Conservation (phyloP, 2,329 filamentous ascomycete species). For the Cladosporium sp. region DNA sequence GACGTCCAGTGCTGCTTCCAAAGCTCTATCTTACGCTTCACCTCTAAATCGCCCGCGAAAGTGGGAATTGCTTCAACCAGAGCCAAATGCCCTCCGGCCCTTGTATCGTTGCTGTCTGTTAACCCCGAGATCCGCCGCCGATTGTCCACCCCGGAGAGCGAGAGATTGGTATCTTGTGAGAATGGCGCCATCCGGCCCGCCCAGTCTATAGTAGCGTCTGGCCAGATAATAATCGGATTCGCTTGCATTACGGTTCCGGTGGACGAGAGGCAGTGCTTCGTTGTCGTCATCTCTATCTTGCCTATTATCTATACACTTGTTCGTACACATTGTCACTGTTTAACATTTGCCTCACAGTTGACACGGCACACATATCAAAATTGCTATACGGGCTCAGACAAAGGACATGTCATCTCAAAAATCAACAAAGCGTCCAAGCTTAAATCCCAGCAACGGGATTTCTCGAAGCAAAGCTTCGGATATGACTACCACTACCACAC, state of each 20-base stretch:
- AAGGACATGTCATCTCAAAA: background rate
- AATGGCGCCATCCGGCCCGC: constrained; percentile 19
- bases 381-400: background rate
- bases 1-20: background rate
- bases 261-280: background rate
- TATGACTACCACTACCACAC: background rate
- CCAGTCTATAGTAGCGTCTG: constrained; percentile 16
- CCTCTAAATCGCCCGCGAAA: background rate
- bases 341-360: background rate
- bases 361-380: background rate
- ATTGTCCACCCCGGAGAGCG: background rate
- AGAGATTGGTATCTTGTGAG: background rate
- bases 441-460: background rate
- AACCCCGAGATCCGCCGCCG: background rate
- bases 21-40: background rate
- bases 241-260: constrained; percentile 6
- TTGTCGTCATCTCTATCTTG: constrained; percentile 13
- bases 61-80: background rate
- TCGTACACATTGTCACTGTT: background rate
- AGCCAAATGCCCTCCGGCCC: background rate
- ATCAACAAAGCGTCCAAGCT: constrained; percentile 1
- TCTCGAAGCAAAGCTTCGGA: background rate
- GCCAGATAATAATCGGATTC: constrained; percentile 15
- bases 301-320: background rate
- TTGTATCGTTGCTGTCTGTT: background rate